Base-by-base conservation (phyloP, 257 asterid species). In the Orobanche coerulescens region DNA sequence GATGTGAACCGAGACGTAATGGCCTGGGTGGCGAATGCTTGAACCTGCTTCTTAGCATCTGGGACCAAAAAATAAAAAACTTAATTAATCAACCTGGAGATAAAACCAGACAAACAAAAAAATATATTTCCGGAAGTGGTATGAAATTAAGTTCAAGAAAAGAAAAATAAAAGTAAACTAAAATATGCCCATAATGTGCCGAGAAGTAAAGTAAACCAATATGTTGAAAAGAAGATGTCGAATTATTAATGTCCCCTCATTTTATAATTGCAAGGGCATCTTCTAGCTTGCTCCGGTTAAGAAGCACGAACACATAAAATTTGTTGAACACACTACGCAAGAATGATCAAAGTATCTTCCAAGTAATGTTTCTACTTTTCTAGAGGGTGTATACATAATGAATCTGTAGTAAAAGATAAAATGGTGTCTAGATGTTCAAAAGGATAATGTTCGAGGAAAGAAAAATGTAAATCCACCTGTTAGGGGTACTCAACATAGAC, bases 31-130 rank as follows among this genome's bases (percentile, higher is more conserved):
- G 99, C 97, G 66, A 93, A 93, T 64, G 86, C 84, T 75, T 92
- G 97, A 67, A 92, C 84, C 94, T 92, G 97, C 83, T 88, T 84
- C 90, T 82, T 92, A 66, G 97, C 97, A 82, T 89, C 99, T 89
- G 99, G 48, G 42, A 61, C n/a, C 61, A 58, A 67, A 30, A 36
- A 7, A 31, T 55, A 67, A 30, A 36, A 7, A 31, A 5, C 8
- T 31, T 24, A 47, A 48, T 67, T 51, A 37, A 26, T 59, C 11
- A 13, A 50, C 64, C 28, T 14, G 34, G 33, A 23, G 37, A 16
- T 26, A 22, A 34, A 36, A 23, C 22, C 12, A 62, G 4, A 11
- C 33, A 23, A 11, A 66, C 6, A 58, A 18, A 5, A n/a, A 7
- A 0, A 7, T 9, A 12, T 6, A 52, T 55, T 26, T n/a, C n/a